These are phyloP conservation scores for Phaeotremella fagi DNA, from an alignment of 768 basidiomycete genomes.

Conservation along the genomic window DNA sequence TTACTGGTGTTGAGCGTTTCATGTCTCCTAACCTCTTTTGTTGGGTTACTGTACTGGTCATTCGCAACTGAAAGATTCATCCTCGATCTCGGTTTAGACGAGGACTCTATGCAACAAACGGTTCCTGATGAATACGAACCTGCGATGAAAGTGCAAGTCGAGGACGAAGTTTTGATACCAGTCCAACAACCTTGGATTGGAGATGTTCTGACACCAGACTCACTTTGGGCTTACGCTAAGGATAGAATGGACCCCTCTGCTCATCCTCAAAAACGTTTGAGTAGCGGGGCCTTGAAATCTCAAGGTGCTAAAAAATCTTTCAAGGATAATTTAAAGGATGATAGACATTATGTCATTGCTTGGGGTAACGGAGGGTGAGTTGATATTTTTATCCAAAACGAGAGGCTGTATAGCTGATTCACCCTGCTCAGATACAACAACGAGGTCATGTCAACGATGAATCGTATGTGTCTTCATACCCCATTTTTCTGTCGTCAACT, in stretches of 20 bases:
- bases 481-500: too few relatives aligned
- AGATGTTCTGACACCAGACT: background rate
- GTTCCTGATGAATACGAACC: too few relatives aligned
- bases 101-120: too few relatives aligned
- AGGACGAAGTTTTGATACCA: too few relatives aligned
- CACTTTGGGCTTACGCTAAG: background rate
- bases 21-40: too few relatives aligned
- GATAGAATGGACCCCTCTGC: background rate
- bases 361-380: conserved; percentile 1
- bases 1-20: too few relatives aligned
- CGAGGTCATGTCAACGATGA: conserved; percentile 13
- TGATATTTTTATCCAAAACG: background rate
- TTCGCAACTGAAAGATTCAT: too few relatives aligned
- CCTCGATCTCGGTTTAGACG: too few relatives aligned
- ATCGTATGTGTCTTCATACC: conserved; percentile 2
- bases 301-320: conserved; percentile 8
- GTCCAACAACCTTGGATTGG: background rate
- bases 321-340: conserved; percentile 11
- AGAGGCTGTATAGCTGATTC: background rate
- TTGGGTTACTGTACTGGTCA: too few relatives aligned
- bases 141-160: too few relatives aligned
- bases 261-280: background rate
- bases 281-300: conserved; percentile 6
- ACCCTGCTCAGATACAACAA: conserved; percentile 5
- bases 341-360: conserved; percentile 8